A percentile compares a stretch with the other conserved stretches of the same genome.
phyloP scores from a whole-genome alignment of 176 grass and related monocot species.

The Leersia perrieri region DNA sequence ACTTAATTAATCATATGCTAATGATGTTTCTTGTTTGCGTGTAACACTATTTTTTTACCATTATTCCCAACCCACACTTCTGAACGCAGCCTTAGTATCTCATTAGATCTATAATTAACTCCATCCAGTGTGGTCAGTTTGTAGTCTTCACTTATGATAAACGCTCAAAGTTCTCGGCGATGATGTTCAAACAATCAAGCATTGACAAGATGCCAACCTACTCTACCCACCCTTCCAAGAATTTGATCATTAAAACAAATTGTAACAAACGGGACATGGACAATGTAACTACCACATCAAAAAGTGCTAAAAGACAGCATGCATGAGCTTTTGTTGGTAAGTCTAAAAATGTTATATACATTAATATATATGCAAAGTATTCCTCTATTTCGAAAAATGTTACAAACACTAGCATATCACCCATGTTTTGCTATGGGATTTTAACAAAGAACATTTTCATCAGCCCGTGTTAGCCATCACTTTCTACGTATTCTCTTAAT shows the following conservation, averaged over 20 bases:
- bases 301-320: not conserved
- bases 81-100: too few relatives aligned
- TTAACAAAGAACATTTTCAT: too few relatives aligned
- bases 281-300: not conserved
- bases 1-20: too few relatives aligned
- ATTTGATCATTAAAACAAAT: not conserved
- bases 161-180: conserved; percentile 45
- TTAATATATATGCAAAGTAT: conserved; percentile 25
- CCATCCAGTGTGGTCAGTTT: conserved; percentile 45
- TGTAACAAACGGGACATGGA: not conserved
- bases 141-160: conserved; percentile 66
- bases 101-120: conserved; percentile 53
- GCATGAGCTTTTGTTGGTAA: not conserved
- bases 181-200: conserved; percentile 43
- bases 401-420: not conserved
- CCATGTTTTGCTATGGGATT: too few relatives aligned
- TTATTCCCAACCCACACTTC: too few relatives aligned
- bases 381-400: not conserved
- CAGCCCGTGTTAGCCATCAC: too few relatives aligned
- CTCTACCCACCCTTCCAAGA: conserved; percentile 16
- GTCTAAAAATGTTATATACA: not conserved
- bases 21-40: too few relatives aligned
- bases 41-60: too few relatives aligned
- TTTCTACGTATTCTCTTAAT: too few relatives aligned
- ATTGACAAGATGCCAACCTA: conserved; percentile 47